Conservation (phyloP, 1,284 basidiomycete genomes). For the Leucoagaricus sp. region DNA sequence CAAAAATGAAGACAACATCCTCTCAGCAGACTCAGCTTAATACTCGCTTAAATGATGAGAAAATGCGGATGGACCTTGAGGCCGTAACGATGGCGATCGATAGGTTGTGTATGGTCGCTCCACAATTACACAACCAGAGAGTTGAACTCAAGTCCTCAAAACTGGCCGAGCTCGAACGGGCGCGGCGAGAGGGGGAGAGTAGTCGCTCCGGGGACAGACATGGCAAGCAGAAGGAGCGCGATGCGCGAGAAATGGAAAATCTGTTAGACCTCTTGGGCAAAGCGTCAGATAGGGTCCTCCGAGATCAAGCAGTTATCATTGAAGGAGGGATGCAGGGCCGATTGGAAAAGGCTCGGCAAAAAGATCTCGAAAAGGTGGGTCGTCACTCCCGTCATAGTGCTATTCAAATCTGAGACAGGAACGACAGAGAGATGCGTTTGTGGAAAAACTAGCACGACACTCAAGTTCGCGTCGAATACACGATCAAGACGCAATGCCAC, state of each 20-base stretch:
- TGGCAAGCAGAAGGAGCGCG: slow-evolving; percentile 51
- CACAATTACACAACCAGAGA: slow-evolving; percentile 85
- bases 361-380: slow-evolving; percentile 63
- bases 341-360: slow-evolving; percentile 51
- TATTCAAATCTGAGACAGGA: slow-evolving; percentile 15
- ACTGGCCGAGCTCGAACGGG: slow-evolving; percentile 64
- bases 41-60: slow-evolving; percentile 47
- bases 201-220: slow-evolving; percentile 19
- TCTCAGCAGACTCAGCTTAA: slow-evolving; percentile 20
- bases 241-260: slow-evolving; percentile 62
- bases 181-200: slow-evolving; percentile 40
- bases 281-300: slow-evolving; percentile 66
- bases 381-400: neutral
- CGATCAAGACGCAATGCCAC: slow-evolving; percentile 67
- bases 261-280: slow-evolving; percentile 73
- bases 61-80: slow-evolving; percentile 81
- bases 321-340: slow-evolving; percentile 56
- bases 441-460: slow-evolving; percentile 68
- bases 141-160: slow-evolving; percentile 77
- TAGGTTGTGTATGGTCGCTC: slow-evolving; percentile 77
- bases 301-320: slow-evolving; percentile 67
- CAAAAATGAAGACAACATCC: slow-evolving; percentile 30
- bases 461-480: slow-evolving; percentile 69
- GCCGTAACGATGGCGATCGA: slow-evolving; percentile 85
- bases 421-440: slow-evolving; percentile 64